These are phyloP conservation scores for Sclerotinia minor DNA, from an alignment of 2,329 filamentous ascomycete species.

Conservation along the genomic window DNA sequence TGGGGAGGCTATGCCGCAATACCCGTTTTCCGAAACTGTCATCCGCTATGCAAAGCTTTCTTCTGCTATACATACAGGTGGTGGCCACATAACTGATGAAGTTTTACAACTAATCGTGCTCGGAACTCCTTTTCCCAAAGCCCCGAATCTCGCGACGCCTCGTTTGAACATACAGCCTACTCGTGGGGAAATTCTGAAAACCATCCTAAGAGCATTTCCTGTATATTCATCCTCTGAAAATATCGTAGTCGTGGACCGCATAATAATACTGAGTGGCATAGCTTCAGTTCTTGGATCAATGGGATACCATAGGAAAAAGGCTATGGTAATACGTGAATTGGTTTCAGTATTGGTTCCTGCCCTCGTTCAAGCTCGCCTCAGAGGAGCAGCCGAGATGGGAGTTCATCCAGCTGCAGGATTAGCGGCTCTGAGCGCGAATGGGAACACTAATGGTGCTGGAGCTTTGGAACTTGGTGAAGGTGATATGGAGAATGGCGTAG, in stretches of 20 bases:
- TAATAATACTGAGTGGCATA: slow-evolving; percentile 80
- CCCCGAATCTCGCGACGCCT: slow-evolving; percentile 49
- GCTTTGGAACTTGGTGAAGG: slow-evolving; percentile 63
- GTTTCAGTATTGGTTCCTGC: slow-evolving; percentile 80
- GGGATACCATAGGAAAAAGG: slow-evolving; percentile 84
- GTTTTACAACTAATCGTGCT: slow-evolving; percentile 66
- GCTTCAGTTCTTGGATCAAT: slow-evolving; percentile 79
- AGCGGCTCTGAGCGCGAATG: slow-evolving; percentile 61
- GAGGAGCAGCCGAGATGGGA: slow-evolving; percentile 92
- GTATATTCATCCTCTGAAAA: slow-evolving; percentile 61
- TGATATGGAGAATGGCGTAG: slow-evolving; percentile 66
- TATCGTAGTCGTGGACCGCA: slow-evolving; percentile 72
- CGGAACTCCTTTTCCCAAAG: slow-evolving; percentile 56
- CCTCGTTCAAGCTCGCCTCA: slow-evolving; percentile 84
- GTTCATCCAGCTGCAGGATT: slow-evolving; percentile 91
- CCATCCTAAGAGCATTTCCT: slow-evolving; percentile 70
- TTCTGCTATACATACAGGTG: slow-evolving; percentile 63
- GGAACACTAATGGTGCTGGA: slow-evolving; percentile 52
- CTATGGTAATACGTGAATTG: slow-evolving; percentile 83
- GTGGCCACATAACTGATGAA: slow-evolving; percentile 61
- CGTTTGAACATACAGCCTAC: slow-evolving; percentile 57
- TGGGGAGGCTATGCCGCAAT: slow-evolving; percentile 67
- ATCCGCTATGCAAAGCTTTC: slow-evolving; percentile 73
- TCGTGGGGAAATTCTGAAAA: slow-evolving; percentile 63
- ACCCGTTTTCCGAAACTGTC: slow-evolving; percentile 70